Evolutionary conservation across 495 filamentous ascomycete genomes (phyloP), one percentile per base, ranked within the genome.

Genomic region (Aspergillus cavernicola): DNA sequence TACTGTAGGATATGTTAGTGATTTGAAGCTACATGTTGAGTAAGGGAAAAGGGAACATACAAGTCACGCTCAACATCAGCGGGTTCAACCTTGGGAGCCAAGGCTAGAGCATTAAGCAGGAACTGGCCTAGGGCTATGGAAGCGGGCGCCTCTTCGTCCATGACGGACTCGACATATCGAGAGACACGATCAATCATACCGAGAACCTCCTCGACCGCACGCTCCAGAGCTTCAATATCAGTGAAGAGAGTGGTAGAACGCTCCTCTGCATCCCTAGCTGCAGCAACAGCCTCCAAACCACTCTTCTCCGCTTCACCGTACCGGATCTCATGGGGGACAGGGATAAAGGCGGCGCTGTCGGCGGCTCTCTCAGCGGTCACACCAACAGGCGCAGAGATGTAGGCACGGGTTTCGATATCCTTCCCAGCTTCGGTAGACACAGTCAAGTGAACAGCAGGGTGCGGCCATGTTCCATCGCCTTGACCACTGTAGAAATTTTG

Each of bases 401-500:
- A 98, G 41, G 92, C 89, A 58, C 87, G 80, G 18, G 89, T 87
- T 66, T 88, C 85, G 60, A 97, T 86, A 58, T 91, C 83, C 67
- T 88, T 75, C 57, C 90, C 90, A 24, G 92, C 80, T 53, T 87
- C 85, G 42, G 92, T 97, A 39, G 84, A 89, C 48, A 97, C 87
- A 54, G 93, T 98, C 63, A 98, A 77, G 77, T 98, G 93, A 11
- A 98, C 88, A 44, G 93, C 91, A 8, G 93, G 93, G 75, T 96
- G 88, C 40, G 93, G 93, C 77, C 86, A 97, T 37, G 93, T 98
- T 56, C 93, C 93, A 35, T 96, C 95, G 55, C 92, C 92, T 66
- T 95, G 90, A 55, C 89, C 88, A 58, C 89, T 90, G 80, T 97
- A 98, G 80, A 98, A 98, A 77, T 98, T 98, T 75, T 98, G 93